phyloP scores from a whole-genome alignment of 345 rosid species.

The Nasturtium officinale region DNA sequence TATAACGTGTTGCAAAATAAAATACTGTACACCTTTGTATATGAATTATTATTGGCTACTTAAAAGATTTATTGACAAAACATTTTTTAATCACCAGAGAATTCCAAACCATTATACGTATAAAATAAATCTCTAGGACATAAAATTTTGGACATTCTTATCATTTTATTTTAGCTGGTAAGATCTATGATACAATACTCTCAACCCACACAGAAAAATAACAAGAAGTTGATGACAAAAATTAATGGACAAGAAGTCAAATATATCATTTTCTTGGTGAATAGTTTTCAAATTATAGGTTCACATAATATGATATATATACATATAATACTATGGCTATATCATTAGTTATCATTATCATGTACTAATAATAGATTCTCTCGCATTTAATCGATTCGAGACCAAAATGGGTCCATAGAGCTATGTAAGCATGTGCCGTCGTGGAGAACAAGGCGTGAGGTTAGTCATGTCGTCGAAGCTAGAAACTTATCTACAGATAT shows the following conservation, averaged over 20 bases:
- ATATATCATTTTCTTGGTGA: slow-evolving; percentile 32
- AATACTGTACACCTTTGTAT: neutral
- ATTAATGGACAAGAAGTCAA: slow-evolving; percentile 18
- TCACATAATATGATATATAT: neutral
- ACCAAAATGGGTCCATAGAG: slow-evolving; percentile 30
- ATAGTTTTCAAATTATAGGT: slow-evolving; percentile 7
- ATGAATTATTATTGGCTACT: neutral
- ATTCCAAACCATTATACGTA: too few species aligned
- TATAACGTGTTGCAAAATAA: neutral
- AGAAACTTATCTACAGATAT: slow-evolving; percentile 9
- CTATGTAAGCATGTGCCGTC: slow-evolving; percentile 27
- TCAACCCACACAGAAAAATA: neutral
- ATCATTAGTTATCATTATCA: neutral
- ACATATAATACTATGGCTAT: neutral
- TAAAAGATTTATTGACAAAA: neutral
- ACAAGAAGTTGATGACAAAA: slow-evolving; percentile 32
- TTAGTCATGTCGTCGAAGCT: slow-evolving; percentile 6
- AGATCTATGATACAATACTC: neutral
- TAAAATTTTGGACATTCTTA: neutral
- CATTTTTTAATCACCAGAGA: neutral
- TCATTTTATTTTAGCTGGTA: neutral
- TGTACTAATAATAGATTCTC: neutral
- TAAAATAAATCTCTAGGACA: neutral
- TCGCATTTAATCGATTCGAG: slow-evolving; percentile 14
- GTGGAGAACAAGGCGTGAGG: slow-evolving; percentile 31